A percentile compares a stretch with the other conserved stretches of the same genome.
Conservation (phyloP, 2,329 filamentous ascomycete species). For the Pseudogymnoascus sp. region DNA sequence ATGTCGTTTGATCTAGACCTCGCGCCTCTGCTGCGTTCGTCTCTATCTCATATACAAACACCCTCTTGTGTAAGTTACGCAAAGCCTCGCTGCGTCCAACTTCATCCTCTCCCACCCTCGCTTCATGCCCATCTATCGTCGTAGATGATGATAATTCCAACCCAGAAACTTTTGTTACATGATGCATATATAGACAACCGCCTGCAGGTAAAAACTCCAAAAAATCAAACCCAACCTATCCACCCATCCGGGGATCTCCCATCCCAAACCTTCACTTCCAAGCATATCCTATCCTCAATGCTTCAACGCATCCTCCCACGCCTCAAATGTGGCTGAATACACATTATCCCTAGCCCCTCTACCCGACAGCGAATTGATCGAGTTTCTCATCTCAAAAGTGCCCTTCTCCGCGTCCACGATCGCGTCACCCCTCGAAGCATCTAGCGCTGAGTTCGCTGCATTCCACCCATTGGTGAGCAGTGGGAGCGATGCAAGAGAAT, state of each 20-base stretch:
- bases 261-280: neutral
- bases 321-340: neutral
- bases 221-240: neutral
- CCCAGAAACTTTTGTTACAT: neutral
- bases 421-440: conserved; percentile 9
- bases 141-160: neutral
- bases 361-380: conserved; percentile 17
- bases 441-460: conserved; percentile 12
- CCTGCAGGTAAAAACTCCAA: neutral
- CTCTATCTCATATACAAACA: neutral
- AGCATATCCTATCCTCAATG: neutral
- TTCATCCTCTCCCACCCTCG: neutral
- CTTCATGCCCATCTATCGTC: neutral
- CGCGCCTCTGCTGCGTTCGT: neutral
- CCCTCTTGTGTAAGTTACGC: neutral
- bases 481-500: neutral
- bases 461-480: neutral
- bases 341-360: neutral
- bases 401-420: conserved; percentile 13
- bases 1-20: neutral
- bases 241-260: neutral
- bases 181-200: neutral
- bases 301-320: neutral
- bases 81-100: neutral
- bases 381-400: conserved; percentile 19